Conservation (phyloP, 2,329 filamentous ascomycete species). For the Dissoconium aciculare region DNA sequence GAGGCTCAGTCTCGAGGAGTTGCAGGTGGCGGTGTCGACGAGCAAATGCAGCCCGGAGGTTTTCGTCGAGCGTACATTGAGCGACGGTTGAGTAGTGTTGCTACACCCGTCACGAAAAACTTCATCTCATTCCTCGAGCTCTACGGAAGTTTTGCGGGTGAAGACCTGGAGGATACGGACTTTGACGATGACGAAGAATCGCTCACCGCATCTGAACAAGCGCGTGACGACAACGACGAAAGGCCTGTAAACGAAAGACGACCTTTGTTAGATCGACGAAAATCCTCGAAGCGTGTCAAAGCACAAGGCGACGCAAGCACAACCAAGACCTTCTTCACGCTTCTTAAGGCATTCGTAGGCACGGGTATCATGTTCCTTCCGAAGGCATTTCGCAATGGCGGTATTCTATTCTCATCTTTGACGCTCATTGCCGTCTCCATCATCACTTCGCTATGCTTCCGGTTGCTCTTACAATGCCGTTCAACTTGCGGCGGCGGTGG, state of each 20-base stretch:
- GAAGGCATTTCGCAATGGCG: constrained; percentile 65
- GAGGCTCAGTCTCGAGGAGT: too few species aligned
- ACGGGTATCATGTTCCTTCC: constrained; percentile 73
- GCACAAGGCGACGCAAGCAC: constrained; percentile 49
- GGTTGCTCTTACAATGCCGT: constrained; percentile 54
- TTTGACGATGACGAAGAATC: constrained; percentile 39
- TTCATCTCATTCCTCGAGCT: constrained; percentile 64
- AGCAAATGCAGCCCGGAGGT: constrained; percentile 37
- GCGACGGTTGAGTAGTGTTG: constrained; percentile 26
- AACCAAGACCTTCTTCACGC: constrained; percentile 62
- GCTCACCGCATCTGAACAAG: constrained; percentile 36
- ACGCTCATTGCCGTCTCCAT: constrained; percentile 50
- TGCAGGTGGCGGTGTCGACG: constrained; percentile 26
- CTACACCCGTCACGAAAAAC: constrained; percentile 46
- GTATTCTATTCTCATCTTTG: constrained; percentile 58
- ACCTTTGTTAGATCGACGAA: constrained; percentile 43
- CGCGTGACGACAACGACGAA: constrained; percentile 34
- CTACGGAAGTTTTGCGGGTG: constrained; percentile 63
- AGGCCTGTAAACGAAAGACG: constrained; percentile 43
- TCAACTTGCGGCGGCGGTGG: constrained; percentile 47
- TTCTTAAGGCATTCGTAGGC: constrained; percentile 64
- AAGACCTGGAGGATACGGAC: constrained; percentile 46
- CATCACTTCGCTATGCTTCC: constrained; percentile 56
- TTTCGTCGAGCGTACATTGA: constrained; percentile 40
- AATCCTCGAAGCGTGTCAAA: constrained; percentile 33